phyloP scores from a whole-genome alignment of 768 basidiomycete species.

The Suillus americanus region DNA sequence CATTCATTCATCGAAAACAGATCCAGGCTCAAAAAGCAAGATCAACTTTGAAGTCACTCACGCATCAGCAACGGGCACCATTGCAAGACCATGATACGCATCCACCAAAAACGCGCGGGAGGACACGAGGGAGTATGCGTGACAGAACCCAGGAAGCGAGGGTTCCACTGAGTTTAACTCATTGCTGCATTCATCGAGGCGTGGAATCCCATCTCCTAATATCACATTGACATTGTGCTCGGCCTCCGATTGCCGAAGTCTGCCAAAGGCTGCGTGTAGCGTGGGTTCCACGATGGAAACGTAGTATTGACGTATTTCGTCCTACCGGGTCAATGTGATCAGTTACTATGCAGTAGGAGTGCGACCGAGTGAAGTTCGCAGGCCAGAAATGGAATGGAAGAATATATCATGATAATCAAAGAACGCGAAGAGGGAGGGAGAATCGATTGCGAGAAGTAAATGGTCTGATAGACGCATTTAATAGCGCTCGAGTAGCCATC shows the following conservation, averaged over 20 bases:
- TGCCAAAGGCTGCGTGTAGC: constrained; percentile 17
- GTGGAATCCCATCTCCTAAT: constrained; percentile 2
- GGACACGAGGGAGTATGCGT: constrained; percentile 62
- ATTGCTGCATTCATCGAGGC: constrained; percentile 1
- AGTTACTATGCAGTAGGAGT: constrained; percentile 13
- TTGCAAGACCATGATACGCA: constrained; percentile 73
- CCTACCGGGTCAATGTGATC: constrained; percentile 24
- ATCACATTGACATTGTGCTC: not conserved
- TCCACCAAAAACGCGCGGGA: constrained; percentile 85
- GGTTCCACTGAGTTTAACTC: constrained; percentile 6
- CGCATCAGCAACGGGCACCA: constrained; percentile 87
- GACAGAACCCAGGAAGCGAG: constrained; percentile 32
- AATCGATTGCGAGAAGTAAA: constrained; percentile 14
- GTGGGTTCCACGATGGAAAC: constrained; percentile 29
- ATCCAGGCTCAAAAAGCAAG: not conserved
- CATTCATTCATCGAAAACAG: not conserved
- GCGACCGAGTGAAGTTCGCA: constrained; percentile 11
- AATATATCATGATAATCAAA: constrained; percentile 5
- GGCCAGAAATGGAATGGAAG: not conserved
- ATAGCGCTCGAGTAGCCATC: constrained; percentile 2
- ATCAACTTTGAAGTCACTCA: constrained; percentile 35
- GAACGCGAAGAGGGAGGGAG: constrained; percentile 14
- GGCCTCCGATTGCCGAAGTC: constrained; percentile 7
- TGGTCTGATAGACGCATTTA: constrained; percentile 14
- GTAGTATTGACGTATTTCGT: constrained; percentile 36